Conservation (phyloP, 2,329 filamentous ascomycete genomes). For the Beauveria bassiana region DNA sequence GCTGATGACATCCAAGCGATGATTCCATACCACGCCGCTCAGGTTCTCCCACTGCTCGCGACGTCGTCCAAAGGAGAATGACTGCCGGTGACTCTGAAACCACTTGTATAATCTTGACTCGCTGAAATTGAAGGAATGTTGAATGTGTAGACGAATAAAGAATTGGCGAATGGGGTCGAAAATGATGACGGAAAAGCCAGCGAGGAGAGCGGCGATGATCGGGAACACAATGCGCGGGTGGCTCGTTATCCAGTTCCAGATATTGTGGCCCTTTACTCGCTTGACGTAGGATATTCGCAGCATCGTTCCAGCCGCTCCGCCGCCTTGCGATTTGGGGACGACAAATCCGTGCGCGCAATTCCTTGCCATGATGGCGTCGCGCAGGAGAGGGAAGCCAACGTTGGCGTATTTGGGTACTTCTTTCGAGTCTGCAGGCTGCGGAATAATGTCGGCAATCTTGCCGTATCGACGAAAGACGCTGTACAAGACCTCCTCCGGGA, state of each 20-base stretch:
- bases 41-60: slow-evolving; percentile 61
- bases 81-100: slow-evolving; percentile 58
- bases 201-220: slow-evolving; percentile 69
- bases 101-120: slow-evolving; percentile 70
- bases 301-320: slow-evolving; percentile 67
- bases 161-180: slow-evolving; percentile 94
- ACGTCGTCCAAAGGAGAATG: slow-evolving; percentile 53
- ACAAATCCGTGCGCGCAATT: slow-evolving; percentile 87
- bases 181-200: slow-evolving; percentile 74
- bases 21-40: slow-evolving; percentile 71
- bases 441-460: slow-evolving; percentile 77
- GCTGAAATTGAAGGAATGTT: slow-evolving; percentile 64
- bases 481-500: slow-evolving; percentile 83
- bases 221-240: slow-evolving; percentile 89
- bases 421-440: slow-evolving; percentile 81
- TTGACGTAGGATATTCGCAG: slow-evolving; percentile 79
- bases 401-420: slow-evolving; percentile 71
- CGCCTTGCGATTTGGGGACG: slow-evolving; percentile 60
- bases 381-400: slow-evolving; percentile 65
- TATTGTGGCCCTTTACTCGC: slow-evolving; percentile 66
- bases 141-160: slow-evolving; percentile 84
- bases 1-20: slow-evolving; percentile 73
- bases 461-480: slow-evolving; percentile 83
- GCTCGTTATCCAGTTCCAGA: slow-evolving; percentile 78
- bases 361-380: slow-evolving; percentile 77